Evolutionary conservation across 2,329 filamentous ascomycete species (phyloP).

Genomic region (Fusarium sp.): DNA sequence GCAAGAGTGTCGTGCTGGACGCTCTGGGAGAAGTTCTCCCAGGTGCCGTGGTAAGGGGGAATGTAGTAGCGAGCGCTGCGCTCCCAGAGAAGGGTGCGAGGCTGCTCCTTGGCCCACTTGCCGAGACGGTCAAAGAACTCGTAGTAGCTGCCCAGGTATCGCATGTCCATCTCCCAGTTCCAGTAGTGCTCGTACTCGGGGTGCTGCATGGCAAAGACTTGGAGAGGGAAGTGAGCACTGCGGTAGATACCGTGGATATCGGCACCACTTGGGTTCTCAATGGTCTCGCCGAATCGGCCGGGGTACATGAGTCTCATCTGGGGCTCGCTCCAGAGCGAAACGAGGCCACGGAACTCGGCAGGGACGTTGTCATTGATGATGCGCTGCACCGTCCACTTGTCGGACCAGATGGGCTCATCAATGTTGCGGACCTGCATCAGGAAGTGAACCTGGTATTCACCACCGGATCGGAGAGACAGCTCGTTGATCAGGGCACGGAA

Average conservation of each 20-base stretch:
- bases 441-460: conserved; percentile 86
- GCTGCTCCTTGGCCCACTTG: conserved; percentile 75
- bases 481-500: conserved; percentile 85
- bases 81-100: conserved; percentile 81
- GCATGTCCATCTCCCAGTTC: conserved; percentile 79
- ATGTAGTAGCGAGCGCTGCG: conserved; percentile 82
- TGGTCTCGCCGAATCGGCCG: conserved; percentile 76
- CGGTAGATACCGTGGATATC: conserved; percentile 78
- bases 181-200: conserved; percentile 75
- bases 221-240: conserved; percentile 70
- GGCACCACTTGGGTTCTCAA: conserved; percentile 66
- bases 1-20: conserved; percentile 70
- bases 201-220: conserved; percentile 72
- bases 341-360: conserved; percentile 82
- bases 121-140: conserved; percentile 78
- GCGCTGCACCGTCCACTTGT: conserved; percentile 77
- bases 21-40: conserved; percentile 77
- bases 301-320: conserved; percentile 85
- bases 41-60: conserved; percentile 74
- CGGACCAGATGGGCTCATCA: conserved; percentile 83
- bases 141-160: conserved; percentile 74
- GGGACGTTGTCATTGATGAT: conserved; percentile 76
- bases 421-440: conserved; percentile 87
- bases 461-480: conserved; percentile 79
- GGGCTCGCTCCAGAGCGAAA: conserved; percentile 85